phyloP scores from a whole-genome alignment of 2,329 filamentous ascomycete genomes.

The Talaromyces funiculosus region DNA sequence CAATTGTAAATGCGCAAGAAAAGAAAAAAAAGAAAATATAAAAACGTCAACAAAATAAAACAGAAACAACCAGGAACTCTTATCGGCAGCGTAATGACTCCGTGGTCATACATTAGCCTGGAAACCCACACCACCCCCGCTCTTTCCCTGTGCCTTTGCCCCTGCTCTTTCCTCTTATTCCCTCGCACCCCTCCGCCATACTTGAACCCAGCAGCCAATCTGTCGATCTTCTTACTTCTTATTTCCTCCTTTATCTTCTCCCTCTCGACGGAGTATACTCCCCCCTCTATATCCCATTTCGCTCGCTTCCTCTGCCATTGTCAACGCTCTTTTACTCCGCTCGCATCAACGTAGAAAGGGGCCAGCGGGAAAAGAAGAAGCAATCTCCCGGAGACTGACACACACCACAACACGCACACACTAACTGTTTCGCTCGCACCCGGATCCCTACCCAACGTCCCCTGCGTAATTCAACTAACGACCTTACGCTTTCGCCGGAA shows the following conservation, averaged over 20 bases:
- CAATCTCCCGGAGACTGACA: not conserved
- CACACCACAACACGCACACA: not conserved
- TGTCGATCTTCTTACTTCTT: not conserved
- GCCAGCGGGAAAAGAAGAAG: not conserved
- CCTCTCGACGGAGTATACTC: not conserved
- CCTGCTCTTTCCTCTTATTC: constrained; percentile 3
- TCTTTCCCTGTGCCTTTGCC: not conserved
- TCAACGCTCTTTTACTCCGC: not conserved
- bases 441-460: constrained; percentile 8
- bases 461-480: constrained; percentile 2
- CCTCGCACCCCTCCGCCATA: not conserved
- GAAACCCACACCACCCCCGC: not conserved
- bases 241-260: not conserved
- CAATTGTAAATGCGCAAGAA: too few species aligned
- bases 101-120: not conserved
- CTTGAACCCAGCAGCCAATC: not conserved
- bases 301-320: not conserved
- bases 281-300: not conserved
- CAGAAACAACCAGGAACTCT: not conserved
- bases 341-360: not conserved
- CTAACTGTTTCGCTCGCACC: not conserved
- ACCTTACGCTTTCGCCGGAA: not conserved
- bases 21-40: not conserved
- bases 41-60: not conserved
- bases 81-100: not conserved